Evolutionary conservation across 1,284 basidiomycete species (phyloP).

Genomic region (Heterobasidion parviporum): DNA sequence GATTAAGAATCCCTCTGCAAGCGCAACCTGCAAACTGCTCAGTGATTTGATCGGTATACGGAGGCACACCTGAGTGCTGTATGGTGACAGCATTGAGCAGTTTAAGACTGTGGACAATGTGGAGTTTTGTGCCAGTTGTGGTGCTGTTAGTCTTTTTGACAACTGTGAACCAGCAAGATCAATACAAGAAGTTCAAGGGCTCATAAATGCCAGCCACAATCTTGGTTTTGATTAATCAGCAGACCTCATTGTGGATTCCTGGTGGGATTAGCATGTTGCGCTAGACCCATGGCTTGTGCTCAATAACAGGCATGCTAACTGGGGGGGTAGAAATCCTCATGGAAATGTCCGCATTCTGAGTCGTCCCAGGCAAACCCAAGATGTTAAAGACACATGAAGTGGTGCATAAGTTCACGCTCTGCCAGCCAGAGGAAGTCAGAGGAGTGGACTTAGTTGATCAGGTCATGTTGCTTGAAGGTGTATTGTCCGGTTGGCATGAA

Average conservation of each 20-base stretch:
- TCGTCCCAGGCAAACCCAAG: neutral
- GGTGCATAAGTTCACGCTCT: neutral
- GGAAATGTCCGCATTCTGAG: neutral
- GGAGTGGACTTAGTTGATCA: neutral
- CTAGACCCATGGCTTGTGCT: neutral
- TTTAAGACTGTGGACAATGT: neutral
- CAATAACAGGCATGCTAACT: neutral
- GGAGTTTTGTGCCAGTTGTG: neutral
- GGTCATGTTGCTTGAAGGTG: neutral
- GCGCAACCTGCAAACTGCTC: constrained; percentile 21
- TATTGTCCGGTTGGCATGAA: neutral
- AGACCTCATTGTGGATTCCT: neutral
- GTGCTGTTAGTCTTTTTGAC: neutral
- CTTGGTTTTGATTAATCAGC: neutral
- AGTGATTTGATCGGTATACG: neutral
- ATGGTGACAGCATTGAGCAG: neutral
- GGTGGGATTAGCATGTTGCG: neutral
- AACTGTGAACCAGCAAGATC: neutral
- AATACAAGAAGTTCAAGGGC: neutral
- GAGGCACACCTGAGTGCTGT: neutral
- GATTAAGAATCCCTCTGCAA: constrained; percentile 10
- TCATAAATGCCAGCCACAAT: neutral
- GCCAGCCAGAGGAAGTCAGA: constrained; percentile 5
- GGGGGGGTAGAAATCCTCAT: neutral
- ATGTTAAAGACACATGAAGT: neutral